Conservation (phyloP, 2,329 filamentous ascomycete species). For the Colletotrichum caudatum region DNA sequence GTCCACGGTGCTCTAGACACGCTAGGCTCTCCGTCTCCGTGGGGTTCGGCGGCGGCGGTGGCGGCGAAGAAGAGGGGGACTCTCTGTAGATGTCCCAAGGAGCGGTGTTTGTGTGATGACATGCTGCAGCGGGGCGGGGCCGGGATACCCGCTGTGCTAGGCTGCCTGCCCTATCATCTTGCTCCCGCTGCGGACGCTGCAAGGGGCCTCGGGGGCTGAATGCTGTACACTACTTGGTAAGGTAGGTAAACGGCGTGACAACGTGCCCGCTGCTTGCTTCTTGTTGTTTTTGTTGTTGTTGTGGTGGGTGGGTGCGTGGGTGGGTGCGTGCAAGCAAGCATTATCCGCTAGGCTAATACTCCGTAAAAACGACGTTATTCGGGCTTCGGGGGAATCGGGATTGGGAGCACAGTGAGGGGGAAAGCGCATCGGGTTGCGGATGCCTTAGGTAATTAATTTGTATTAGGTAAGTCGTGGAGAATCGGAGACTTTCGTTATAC, state of each 20-base stretch:
- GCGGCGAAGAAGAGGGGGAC: background rate
- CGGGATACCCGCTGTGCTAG: conserved; percentile 15
- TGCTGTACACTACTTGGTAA: background rate
- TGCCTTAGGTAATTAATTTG: conserved; percentile 2
- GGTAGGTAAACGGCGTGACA: background rate
- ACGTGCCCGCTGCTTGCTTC: background rate
- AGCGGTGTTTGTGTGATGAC: conserved; percentile 35
- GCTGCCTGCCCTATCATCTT: conserved; percentile 19
- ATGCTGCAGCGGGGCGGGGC: conserved; percentile 39
- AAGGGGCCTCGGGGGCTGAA: conserved; percentile 27
- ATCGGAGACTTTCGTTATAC: background rate
- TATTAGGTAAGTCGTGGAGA: conserved; percentile 17
- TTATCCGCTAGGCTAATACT: background rate
- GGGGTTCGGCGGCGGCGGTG: conserved; percentile 2
- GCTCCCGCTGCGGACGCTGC: conserved; percentile 26
- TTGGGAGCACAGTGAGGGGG: background rate
- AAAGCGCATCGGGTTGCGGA: background rate
- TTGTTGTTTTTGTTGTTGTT: background rate
- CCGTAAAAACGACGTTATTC: background rate
- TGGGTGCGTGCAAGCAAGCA: no score
- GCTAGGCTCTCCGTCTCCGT: conserved; percentile 18
- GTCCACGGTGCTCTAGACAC: conserved; percentile 8
- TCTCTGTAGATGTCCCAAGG: background rate
- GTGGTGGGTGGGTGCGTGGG: no score
- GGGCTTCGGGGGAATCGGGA: background rate